A percentile compares a stretch with the other conserved stretches of the same genome.
phyloP scores from a whole-genome alignment of 768 basidiomycete species.

The Lactarius akahatsu region DNA sequence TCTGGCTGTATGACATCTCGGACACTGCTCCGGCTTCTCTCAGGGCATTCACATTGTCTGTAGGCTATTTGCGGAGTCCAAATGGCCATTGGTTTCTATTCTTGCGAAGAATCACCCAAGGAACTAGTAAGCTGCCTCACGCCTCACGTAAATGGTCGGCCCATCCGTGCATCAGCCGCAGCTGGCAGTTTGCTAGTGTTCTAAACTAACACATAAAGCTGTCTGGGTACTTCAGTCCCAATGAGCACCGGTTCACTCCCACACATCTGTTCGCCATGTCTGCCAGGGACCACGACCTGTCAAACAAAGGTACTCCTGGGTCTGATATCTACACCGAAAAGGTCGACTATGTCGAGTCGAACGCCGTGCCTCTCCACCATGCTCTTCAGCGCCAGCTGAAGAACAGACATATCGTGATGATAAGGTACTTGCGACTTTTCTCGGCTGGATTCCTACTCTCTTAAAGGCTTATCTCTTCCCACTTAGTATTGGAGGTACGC shows the following conservation, averaged over 20 bases:
- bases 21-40: not conserved
- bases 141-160: not conserved
- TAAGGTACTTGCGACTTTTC: slow-evolving; percentile 46
- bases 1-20: not conserved
- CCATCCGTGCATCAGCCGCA: not conserved
- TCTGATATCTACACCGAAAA: slow-evolving; percentile 9
- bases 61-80: not conserved
- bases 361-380: not conserved
- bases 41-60: not conserved
- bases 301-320: not conserved
- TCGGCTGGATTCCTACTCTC: not conserved
- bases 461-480: slow-evolving; percentile 13
- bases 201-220: not conserved
- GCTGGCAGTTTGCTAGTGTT: not conserved
- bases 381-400: slow-evolving; percentile 36
- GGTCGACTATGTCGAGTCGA: slow-evolving; percentile 3
- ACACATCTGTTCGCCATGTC: slow-evolving; percentile 2
- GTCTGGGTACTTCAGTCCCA: not conserved
- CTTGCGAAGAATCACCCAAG: not conserved
- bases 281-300: not conserved
- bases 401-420: slow-evolving; percentile 81
- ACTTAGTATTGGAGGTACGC: slow-evolving; percentile 38
- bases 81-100: not conserved
- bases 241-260: not conserved
- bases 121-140: not conserved